Evolutionary conservation across 495 filamentous ascomycete genomes (phyloP).

Genomic region (Hyaloscypha finlandica): DNA sequence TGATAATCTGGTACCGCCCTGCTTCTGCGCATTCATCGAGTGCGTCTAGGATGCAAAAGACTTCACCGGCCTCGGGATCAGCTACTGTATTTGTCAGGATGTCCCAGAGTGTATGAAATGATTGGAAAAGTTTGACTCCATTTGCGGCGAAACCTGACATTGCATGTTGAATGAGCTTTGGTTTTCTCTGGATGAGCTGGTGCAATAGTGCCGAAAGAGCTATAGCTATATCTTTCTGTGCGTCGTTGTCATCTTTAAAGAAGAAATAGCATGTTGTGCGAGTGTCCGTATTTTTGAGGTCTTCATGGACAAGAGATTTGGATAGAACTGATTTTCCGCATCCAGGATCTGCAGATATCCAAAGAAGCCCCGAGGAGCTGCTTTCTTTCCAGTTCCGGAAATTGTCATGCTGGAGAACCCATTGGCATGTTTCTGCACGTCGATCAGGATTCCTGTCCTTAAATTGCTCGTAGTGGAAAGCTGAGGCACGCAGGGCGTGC

Average conservation of each 20-base stretch:
- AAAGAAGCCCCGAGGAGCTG: constrained; percentile 36
- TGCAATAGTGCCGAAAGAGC: constrained; percentile 49
- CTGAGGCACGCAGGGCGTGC: too few species aligned
- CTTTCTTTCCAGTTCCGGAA: constrained; percentile 38
- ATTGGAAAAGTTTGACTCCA: too few species aligned
- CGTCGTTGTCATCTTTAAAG: constrained; percentile 54
- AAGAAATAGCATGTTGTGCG: constrained; percentile 54
- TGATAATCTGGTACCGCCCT: too few species aligned
- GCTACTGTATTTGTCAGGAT: too few species aligned
- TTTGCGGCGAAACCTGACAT: too few species aligned
- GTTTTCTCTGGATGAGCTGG: constrained; percentile 50
- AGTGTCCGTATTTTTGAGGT: constrained; percentile 27
- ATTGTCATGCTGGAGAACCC: constrained; percentile 37
- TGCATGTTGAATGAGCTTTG: too few species aligned
- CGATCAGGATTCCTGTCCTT: too few species aligned
- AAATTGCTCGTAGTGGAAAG: too few species aligned
- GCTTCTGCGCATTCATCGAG: too few species aligned
- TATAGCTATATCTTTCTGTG: constrained; percentile 41
- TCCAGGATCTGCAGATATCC: constrained; percentile 55
- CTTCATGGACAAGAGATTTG: constrained; percentile 45
- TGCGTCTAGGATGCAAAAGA: too few species aligned
- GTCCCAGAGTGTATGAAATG: too few species aligned
- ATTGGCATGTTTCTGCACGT: constrained; percentile 42
- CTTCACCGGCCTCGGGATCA: too few species aligned
- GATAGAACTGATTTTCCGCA: constrained; percentile 58